Evolutionary conservation across 768 basidiomycete genomes (phyloP), one percentile per base, ranked within the genome.

Genomic region (Termitomyces sp.): DNA sequence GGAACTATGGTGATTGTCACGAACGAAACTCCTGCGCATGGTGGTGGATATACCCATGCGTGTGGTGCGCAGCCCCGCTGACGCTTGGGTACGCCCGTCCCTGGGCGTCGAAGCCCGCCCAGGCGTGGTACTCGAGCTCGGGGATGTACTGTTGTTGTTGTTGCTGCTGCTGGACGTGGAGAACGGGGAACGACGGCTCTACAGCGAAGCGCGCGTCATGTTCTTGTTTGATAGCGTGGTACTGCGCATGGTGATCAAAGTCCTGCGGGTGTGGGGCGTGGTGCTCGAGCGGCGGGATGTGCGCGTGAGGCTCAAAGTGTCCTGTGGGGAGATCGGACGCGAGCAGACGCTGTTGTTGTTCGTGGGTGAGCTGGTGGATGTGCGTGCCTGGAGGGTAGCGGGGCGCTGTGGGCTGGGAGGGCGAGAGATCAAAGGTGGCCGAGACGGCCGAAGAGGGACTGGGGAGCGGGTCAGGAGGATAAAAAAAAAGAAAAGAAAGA

Each of bases 391-490:
- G 14, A 2, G 49, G 49, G 16, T 51, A 51, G 8, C 40, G 40
- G 3, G 40, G 40, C 1, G 43, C 22, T 16, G 45, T 1, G 24
- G 45, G 3, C 18, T 5, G 49, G 43, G 32, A 35, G 33, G 49
- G 47, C 1, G 54, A 51, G 3, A 47, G 45, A 1, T 60, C 59
- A n/a, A 60, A 60, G 0, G 59, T 60, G 3, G 59, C 45, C 0
- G 59, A 60, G 18, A 60, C 59, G 45, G 59, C 59, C 0, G 59
- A 60, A 2, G 59, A 50, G 0, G 59, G 59, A 8, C 59, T 60
- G 40, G 6, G 18, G 5, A 0, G 1, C 0, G 30, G 4, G 30
- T 24, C 3, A 28, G 30, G 3, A 3, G 3, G 11, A 1, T 0
- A 7, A 13, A 33, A 30, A 22, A 7, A 28, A 24, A 32, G 3